Evolutionary conservation across 495 filamentous ascomycete genomes (phyloP).

Genomic region (Acidomyces sp.): DNA sequence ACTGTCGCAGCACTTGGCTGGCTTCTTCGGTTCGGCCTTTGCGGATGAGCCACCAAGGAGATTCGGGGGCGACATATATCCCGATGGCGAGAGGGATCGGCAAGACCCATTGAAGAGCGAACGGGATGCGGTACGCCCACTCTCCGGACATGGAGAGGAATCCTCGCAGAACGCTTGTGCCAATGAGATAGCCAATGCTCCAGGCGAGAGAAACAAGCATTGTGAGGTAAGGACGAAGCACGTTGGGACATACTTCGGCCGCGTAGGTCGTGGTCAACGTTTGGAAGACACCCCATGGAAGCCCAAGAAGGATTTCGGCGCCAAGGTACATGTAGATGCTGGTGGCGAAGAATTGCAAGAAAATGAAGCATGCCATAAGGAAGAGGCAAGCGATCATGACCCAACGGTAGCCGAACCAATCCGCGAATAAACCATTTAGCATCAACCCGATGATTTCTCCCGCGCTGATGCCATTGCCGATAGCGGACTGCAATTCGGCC

Average conservation of each 20-base stretch:
- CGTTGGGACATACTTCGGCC: slow-evolving; percentile 48
- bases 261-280: slow-evolving; percentile 41
- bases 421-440: slow-evolving; percentile 61
- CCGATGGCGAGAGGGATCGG: slow-evolving; percentile 26
- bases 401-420: slow-evolving; percentile 53
- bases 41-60: slow-evolving; percentile 30
- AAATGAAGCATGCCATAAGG: slow-evolving; percentile 52
- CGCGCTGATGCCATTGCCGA: slow-evolving; percentile 50
- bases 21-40: slow-evolving; percentile 25
- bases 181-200: slow-evolving; percentile 26
- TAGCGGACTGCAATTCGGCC: slow-evolving; percentile 62
- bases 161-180: too few species aligned
- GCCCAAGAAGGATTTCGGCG: slow-evolving; percentile 61
- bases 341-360: slow-evolving; percentile 64
- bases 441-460: slow-evolving; percentile 65
- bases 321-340: slow-evolving; percentile 52
- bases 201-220: slow-evolving; percentile 33
- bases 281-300: slow-evolving; percentile 55
- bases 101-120: slow-evolving; percentile 33
- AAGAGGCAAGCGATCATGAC: slow-evolving; percentile 56
- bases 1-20: slow-evolving; percentile 25
- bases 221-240: slow-evolving; percentile 34
- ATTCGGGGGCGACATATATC: slow-evolving; percentile 28
- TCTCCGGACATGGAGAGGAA: too few species aligned
- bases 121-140: too few species aligned